Evolutionary conservation across 192 early-diverging fungal species (phyloP), one percentile per base, ranked within the genome.

Genomic region (Gonapodya sp.): DNA sequence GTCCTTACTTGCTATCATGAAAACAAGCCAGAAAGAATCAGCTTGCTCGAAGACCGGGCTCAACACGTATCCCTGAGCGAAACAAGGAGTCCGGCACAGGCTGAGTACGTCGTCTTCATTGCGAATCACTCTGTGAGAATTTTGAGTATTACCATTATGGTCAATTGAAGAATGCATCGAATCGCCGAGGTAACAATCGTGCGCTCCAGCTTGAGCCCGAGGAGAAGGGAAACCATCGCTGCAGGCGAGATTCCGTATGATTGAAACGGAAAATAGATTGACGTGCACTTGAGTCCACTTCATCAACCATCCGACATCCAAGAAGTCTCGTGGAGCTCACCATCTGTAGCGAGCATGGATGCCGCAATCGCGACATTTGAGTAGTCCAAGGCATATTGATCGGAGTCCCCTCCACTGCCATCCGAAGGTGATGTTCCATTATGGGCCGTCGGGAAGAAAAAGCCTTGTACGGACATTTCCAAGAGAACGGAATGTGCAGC

Each of bases 101-200:
- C n/a, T n/a, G n/a, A n/a, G n/a, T n/a, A n/a, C n/a, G n/a, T n/a
- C n/a, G n/a, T n/a, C n/a, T n/a, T n/a, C n/a, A n/a, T n/a, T n/a
- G n/a, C n/a, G n/a, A n/a, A n/a, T n/a, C n/a, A n/a, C n/a, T n/a
- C n/a, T n/a, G n/a, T n/a, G n/a, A n/a, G n/a, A n/a, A n/a, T n/a
- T n/a, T n/a, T n/a, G 75, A 77, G 30, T 77, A 32, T 31, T 8
- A 18, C 75, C 75, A 77, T 18, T 32, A 77, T 77, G 16, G 75
- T 77, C 75, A 77, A 33, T 33, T 77, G 75, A 16, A 77, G 16
- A 8, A 77, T 34, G 31, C 75, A 77, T 77, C 75, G 46, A 64
- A 64, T 64, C 8, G 46, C 46, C 8, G 46, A 64, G 8, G 24
- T 24, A 16, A 64, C 46, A 16, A 64, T 64, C 46, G 46, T 64